A percentile compares a stretch with the other conserved stretches of the same genome.
Evolutionary conservation across 139 green algal species (phyloP).

Genomic region (Coccomyxa sp.): DNA sequence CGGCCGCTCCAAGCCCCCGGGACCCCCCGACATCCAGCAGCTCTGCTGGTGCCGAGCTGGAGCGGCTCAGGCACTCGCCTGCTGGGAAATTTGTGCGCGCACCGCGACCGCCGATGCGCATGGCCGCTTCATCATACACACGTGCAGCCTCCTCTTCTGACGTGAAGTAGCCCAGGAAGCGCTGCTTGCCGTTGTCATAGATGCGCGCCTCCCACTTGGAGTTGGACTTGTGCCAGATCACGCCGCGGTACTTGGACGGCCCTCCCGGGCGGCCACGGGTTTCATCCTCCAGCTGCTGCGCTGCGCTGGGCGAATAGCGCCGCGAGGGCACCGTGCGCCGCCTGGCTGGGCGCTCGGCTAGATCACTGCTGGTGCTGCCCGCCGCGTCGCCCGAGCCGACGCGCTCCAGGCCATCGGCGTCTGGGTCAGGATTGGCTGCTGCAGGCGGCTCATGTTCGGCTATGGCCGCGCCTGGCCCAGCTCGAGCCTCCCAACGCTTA

Average conservation of each 20-base stretch:
- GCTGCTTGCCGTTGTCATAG: constrained; percentile 20
- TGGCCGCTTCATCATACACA: constrained; percentile 22
- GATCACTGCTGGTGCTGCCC: too few species aligned
- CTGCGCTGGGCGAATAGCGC: too few species aligned
- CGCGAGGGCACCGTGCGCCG: too few species aligned
- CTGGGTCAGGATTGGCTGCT: not conserved
- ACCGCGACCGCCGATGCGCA: too few species aligned
- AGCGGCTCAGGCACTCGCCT: too few species aligned
- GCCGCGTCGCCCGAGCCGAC: not conserved
- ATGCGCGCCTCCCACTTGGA: constrained; percentile 34
- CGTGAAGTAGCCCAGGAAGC: constrained; percentile 27
- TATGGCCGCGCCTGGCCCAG: too few species aligned
- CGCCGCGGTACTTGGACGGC: constrained; percentile 19
- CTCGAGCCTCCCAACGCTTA: too few species aligned
- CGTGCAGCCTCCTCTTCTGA: constrained; percentile 27
- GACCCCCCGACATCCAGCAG: too few species aligned
- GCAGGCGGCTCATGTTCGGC: not conserved
- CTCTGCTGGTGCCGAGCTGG: too few species aligned
- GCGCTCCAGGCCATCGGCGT: not conserved
- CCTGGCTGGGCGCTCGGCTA: too few species aligned
- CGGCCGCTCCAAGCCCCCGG: too few species aligned
- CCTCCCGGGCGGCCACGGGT: not conserved
- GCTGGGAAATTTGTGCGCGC: too few species aligned
- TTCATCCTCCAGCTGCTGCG: not conserved
- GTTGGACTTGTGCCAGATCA: constrained; percentile 35